Evolutionary conservation across 1,284 basidiomycete genomes (phyloP).

Genomic region (Caloboletus inedulis): DNA sequence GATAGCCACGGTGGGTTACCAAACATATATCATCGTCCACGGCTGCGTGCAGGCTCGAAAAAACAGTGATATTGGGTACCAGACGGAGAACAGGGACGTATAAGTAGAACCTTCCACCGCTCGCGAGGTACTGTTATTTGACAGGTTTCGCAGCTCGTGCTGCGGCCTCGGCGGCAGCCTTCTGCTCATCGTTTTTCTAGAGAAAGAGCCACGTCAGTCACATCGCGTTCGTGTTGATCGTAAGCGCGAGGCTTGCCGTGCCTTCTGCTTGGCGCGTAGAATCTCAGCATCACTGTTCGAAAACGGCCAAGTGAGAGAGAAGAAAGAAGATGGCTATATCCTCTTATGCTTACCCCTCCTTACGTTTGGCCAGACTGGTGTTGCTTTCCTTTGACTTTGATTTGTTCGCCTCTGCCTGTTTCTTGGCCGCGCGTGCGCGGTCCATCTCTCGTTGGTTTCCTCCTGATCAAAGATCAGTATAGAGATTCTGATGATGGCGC

Average conservation of each 20-base stretch:
- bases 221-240: constrained; percentile 8
- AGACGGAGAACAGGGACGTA: constrained; percentile 5
- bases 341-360: constrained; percentile 61
- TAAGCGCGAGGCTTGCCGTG: constrained; percentile 26
- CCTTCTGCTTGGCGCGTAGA: constrained; percentile 75
- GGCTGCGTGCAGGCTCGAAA: constrained; percentile 1
- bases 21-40: constrained; percentile 5
- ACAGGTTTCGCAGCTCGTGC: constrained; percentile 31
- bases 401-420: constrained; percentile 49
- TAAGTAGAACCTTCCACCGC: constrained; percentile 1
- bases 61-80: constrained; percentile 17
- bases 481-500: neutral
- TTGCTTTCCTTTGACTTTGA: constrained; percentile 68
- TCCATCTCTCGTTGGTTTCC: constrained; percentile 79
- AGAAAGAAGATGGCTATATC: constrained; percentile 13
- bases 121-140: constrained; percentile 39
- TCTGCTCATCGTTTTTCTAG: constrained; percentile 64
- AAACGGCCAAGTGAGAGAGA: constrained; percentile 24
- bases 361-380: constrained; percentile 57
- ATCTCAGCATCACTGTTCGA: constrained; percentile 64
- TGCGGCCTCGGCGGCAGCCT: constrained; percentile 35
- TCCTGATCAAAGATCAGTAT: constrained; percentile 42
- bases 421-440: constrained; percentile 71
- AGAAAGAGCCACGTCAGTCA: constrained; percentile 11
- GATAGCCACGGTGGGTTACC: constrained; percentile 12